A percentile compares a stretch with the other conserved stretches of the same genome.
phyloP scores from a whole-genome alignment of 768 basidiomycete species.

The Hygrophoropsis aurantiaca region DNA sequence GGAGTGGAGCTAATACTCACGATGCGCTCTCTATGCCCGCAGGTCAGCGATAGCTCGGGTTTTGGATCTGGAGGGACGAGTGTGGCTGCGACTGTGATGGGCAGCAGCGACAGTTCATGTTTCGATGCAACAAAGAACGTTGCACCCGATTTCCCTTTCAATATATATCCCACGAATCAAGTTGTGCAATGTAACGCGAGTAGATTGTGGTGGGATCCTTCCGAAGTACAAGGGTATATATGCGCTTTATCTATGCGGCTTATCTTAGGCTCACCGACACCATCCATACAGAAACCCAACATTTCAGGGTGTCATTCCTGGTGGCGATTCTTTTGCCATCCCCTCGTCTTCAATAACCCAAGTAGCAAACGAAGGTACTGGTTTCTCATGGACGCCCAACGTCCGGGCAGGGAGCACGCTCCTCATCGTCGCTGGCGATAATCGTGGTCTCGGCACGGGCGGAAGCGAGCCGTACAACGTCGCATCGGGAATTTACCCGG shows the following conservation, averaged over 20 bases:
- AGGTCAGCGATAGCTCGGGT: slow-evolving; percentile 60
- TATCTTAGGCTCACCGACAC: neutral
- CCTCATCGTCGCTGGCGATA: slow-evolving; percentile 66
- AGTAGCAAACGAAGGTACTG: slow-evolving; percentile 47
- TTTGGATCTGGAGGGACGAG: slow-evolving; percentile 80
- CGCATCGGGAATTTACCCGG: slow-evolving; percentile 46
- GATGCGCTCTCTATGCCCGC: neutral
- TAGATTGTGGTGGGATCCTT: slow-evolving; percentile 65
- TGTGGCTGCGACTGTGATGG: slow-evolving; percentile 54
- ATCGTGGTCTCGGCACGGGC: slow-evolving; percentile 63
- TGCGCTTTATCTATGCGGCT: neutral
- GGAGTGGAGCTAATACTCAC: slow-evolving; percentile 3
- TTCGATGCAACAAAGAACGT: slow-evolving; percentile 52
- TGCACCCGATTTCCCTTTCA: slow-evolving; percentile 56
- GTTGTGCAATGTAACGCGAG: slow-evolving; percentile 63
- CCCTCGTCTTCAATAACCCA: slow-evolving; percentile 50
- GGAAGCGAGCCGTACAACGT: slow-evolving; percentile 65
- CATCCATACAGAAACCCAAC: slow-evolving; percentile 44
- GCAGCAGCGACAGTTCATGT: slow-evolving; percentile 56
- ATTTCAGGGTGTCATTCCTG: slow-evolving; percentile 76
- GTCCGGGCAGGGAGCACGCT: slow-evolving; percentile 67
- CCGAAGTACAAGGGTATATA: slow-evolving; percentile 51
- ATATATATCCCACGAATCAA: slow-evolving; percentile 59
- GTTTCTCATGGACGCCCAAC: slow-evolving; percentile 68
- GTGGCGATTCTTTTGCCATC: slow-evolving; percentile 72